phyloP scores from a whole-genome alignment of 2,329 filamentous ascomycete genomes.

The Chalara sp. region DNA sequence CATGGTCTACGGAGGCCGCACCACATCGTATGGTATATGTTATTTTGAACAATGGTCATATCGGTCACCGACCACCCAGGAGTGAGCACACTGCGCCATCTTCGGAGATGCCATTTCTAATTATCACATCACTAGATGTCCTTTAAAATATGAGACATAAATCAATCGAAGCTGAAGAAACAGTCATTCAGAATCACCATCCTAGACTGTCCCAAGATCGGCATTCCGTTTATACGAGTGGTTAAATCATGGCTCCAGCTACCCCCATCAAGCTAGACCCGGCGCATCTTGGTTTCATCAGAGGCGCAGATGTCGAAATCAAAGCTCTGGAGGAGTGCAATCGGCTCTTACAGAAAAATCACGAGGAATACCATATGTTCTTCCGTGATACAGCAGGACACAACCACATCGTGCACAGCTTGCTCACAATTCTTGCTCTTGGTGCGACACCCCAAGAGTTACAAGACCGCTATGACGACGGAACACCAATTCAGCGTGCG shows the following conservation, averaged over 20 bases:
- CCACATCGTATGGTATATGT: too few species aligned
- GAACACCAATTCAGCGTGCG: slow-evolving; percentile 58
- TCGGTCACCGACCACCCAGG: too few species aligned
- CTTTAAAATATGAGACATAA: too few species aligned
- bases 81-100: too few species aligned
- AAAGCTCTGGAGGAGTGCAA: not conserved
- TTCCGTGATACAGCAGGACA: slow-evolving; percentile 71
- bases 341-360: slow-evolving; percentile 6
- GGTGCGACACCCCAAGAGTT: slow-evolving; percentile 54
- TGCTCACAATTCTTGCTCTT: slow-evolving; percentile 69
- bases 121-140: too few species aligned
- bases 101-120: too few species aligned
- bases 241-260: not conserved
- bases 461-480: slow-evolving; percentile 55
- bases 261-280: slow-evolving; percentile 5
- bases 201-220: too few species aligned
- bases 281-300: not conserved
- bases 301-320: not conserved
- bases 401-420: slow-evolving; percentile 73
- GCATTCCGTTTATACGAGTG: too few species aligned
- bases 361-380: slow-evolving; percentile 59
- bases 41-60: too few species aligned
- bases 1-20: too few species aligned
- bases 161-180: too few species aligned
- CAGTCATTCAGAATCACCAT: too few species aligned